These are phyloP conservation scores for Coemansia sp. DNA, from an alignment of 192 early-diverging fungal species.

Conservation along the genomic window DNA sequence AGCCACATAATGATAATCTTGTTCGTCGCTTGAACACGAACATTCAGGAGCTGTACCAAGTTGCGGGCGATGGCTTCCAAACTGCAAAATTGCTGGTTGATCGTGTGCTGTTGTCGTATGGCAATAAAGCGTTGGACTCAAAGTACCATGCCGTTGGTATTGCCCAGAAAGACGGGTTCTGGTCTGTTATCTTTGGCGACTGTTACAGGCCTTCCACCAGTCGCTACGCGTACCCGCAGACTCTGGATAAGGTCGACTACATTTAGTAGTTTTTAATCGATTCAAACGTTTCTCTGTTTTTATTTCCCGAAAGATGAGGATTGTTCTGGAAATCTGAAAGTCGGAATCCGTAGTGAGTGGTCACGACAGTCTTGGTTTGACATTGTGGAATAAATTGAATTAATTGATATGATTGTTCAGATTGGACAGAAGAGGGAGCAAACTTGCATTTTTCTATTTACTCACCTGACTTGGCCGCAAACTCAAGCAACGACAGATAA, in stretches of 20 bases:
- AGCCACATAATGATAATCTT: conserved; percentile 32
- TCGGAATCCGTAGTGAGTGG: too few species aligned
- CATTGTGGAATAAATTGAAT: too few species aligned
- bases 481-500: background rate
- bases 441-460: too few species aligned
- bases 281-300: too few species aligned
- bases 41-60: conserved; percentile 34
- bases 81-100: conserved; percentile 14
- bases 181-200: conserved; percentile 45
- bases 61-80: conserved; percentile 36
- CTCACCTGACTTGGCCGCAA: too few species aligned
- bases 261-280: conserved; percentile 14
- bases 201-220: conserved; percentile 5
- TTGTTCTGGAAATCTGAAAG: too few species aligned
- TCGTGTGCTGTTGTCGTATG: conserved; percentile 25
- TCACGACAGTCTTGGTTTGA: too few species aligned
- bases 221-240: conserved; percentile 22
- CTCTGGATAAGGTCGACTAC: conserved; percentile 24
- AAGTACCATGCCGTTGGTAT: conserved; percentile 37
- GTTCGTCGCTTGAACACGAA: conserved; percentile 22
- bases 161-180: conserved; percentile 42
- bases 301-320: too few species aligned
- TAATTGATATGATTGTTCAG: too few species aligned
- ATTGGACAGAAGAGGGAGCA: too few species aligned
- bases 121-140: conserved; percentile 15